Evolutionary conservation across 129 eudicot species (phyloP).

Genomic region (Flaveria brownii): DNA sequence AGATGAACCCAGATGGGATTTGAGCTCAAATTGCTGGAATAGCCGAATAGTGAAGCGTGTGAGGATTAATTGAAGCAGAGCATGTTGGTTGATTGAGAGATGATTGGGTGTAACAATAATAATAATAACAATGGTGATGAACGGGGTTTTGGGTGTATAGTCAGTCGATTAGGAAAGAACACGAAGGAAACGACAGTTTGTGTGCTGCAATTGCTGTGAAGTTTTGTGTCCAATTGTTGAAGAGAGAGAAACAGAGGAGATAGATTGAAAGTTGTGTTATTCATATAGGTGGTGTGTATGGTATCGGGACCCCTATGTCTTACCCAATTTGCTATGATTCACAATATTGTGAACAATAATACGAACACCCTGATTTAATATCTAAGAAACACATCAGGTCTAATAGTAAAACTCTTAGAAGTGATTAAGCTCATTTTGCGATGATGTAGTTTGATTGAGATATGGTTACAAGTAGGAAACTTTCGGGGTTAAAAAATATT

Average conservation of each 20-base stretch:
- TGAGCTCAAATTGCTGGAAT: conserved; percentile 25
- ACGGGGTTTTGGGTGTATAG: too few species aligned
- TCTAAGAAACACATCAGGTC: too few species aligned
- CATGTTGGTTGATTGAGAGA: conserved; percentile 33
- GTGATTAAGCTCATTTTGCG: too few species aligned
- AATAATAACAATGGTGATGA: conserved; percentile 10
- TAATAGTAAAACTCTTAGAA: too few species aligned
- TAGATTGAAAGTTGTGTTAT: conserved; percentile 13
- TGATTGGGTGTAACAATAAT: conserved; percentile 26
- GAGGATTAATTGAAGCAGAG: conserved; percentile 63
- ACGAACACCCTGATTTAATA: too few species aligned
- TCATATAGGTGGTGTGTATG: conserved; percentile 34
- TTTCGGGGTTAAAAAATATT: too few species aligned
- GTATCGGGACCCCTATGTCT: conserved; percentile 29
- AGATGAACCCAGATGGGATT: conserved; percentile 28
- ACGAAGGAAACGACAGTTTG: conserved; percentile 41
- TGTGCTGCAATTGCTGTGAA: conserved; percentile 37
- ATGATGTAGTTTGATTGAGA: too few species aligned
- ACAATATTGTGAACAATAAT: too few species aligned
- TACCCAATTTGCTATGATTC: not conserved
- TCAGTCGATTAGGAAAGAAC: conserved; percentile 17
- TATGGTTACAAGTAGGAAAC: too few species aligned
- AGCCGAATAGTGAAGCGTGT: conserved; percentile 25
- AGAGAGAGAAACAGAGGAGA: conserved; percentile 18
- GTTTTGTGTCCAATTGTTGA: conserved; percentile 32